Percentiles rank a stretch among this genome's conserved stretches.
Evolutionary conservation across 176 grass and related monocot genomes (phyloP).

Genomic region (Aegilops bicornis): DNA sequence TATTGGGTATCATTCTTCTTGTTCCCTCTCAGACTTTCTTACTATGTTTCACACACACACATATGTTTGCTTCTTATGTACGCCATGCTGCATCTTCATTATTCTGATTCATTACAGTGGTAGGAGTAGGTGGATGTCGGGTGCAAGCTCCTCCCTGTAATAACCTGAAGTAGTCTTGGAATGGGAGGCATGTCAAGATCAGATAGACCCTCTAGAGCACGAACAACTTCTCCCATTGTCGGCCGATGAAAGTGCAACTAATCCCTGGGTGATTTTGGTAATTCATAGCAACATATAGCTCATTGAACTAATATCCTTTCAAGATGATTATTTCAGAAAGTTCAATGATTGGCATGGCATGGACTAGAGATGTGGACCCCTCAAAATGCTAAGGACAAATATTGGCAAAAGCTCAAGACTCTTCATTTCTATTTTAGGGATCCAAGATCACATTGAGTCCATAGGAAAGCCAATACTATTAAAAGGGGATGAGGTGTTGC

Average conservation of each 20-base stretch:
- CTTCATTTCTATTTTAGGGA: too few relatives aligned
- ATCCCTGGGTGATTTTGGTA: too few relatives aligned
- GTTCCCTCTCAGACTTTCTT: not conserved
- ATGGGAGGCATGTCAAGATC: slow-evolving; percentile 37
- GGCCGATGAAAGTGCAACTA: not conserved
- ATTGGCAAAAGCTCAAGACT: too few relatives aligned
- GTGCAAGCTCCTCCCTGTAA: not conserved
- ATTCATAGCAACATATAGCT: too few relatives aligned
- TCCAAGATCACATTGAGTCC: too few relatives aligned
- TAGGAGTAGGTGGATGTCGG: not conserved
- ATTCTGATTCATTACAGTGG: not conserved
- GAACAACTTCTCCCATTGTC: slow-evolving; percentile 18
- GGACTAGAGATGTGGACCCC: too few relatives aligned
- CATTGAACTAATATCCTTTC: too few relatives aligned
- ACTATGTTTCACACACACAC: not conserved
- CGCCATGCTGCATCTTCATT: not conserved
- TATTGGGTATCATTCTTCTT: not conserved
- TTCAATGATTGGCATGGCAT: too few relatives aligned
- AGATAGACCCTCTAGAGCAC: slow-evolving; percentile 31
- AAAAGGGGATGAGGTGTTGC: too few relatives aligned
- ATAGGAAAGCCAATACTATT: too few relatives aligned
- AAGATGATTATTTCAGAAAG: too few relatives aligned
- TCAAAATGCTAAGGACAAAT: too few relatives aligned
- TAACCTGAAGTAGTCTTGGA: slow-evolving; percentile 36
- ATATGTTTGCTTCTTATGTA: not conserved